A percentile compares a stretch with the other conserved stretches of the same genome.
Conservation (phyloP, 176 grass and related monocot species). For the Phragmites australis region DNA sequence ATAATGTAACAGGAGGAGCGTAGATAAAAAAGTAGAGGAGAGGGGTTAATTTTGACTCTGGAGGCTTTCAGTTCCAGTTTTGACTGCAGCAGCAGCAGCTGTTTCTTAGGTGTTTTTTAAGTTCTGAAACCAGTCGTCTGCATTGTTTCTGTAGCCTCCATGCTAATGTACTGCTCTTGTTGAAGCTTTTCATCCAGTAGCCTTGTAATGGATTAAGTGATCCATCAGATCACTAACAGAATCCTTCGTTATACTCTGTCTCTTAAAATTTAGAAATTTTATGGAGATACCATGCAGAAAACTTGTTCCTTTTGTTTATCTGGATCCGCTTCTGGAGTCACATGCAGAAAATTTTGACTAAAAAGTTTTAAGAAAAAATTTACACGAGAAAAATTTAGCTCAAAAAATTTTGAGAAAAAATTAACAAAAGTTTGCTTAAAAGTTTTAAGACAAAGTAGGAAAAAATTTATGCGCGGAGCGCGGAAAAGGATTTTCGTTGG, state of each 20-base stretch:
- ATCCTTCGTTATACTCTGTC: too few species aligned
- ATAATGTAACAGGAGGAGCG: slow-evolving; percentile 47
- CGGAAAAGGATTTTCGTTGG: too few species aligned
- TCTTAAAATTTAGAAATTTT: too few species aligned
- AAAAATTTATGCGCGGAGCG: too few species aligned
- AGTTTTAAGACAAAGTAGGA: too few species aligned
- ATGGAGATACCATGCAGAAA: too few species aligned
- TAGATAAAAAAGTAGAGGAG: slow-evolving; percentile 11
- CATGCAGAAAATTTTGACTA: too few species aligned
- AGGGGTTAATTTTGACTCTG: not conserved
- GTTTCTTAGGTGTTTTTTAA: not conserved
- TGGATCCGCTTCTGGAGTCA: not conserved
- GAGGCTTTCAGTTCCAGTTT: slow-evolving; percentile 19
- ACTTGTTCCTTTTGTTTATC: not conserved
- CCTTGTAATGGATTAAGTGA: slow-evolving; percentile 33
- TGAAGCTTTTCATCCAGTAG: not conserved
- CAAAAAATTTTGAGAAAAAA: too few species aligned
- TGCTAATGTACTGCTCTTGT: slow-evolving; percentile 8
- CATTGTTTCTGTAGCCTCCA: slow-evolving; percentile 23
- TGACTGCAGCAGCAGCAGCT: not conserved
- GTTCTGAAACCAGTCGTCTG: not conserved
- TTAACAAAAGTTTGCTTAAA: too few species aligned
- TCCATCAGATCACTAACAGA: not conserved
- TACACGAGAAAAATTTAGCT: too few species aligned
- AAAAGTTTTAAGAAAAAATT: too few species aligned